phyloP scores from a whole-genome alignment of 2,329 filamentous ascomycete species.

The Xylaria sp. region DNA sequence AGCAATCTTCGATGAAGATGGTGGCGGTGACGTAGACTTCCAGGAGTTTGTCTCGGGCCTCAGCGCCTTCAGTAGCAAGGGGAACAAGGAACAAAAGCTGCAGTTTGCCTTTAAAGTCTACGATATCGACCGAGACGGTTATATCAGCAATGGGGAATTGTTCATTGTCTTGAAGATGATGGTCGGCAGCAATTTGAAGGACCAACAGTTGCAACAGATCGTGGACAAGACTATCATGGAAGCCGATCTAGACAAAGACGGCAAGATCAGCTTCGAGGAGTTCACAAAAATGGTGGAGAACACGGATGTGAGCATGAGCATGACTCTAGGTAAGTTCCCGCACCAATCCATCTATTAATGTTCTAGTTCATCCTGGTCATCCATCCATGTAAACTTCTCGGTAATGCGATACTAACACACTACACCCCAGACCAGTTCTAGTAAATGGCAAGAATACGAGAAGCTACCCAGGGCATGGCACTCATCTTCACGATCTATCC shows the following conservation, averaged over 20 bases:
- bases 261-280: constrained; percentile 99
- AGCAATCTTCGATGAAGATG: constrained; percentile 98
- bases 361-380: neutral
- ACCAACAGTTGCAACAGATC: constrained; percentile 98
- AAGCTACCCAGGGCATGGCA: neutral
- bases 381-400: neutral
- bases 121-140: constrained; percentile 98
- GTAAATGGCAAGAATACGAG: constrained; percentile 9
- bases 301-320: constrained; percentile 81
- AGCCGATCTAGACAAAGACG: constrained; percentile 93
- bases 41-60: constrained; percentile 97
- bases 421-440: constrained; percentile 35
- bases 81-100: constrained; percentile 99
- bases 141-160: constrained; percentile 97
- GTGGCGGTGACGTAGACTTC: constrained; percentile 97
- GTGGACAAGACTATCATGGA: constrained; percentile 99
- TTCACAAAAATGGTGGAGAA: constrained; percentile 99
- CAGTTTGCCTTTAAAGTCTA: constrained; percentile 99
- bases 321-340: constrained; percentile 70
- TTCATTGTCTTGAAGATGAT: constrained; percentile 99
- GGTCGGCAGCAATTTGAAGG: constrained; percentile 99
- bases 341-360: neutral
- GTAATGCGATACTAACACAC: constrained; percentile 16
- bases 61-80: constrained; percentile 95
- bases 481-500: neutral